These are phyloP conservation scores for Diutina ranongensis DNA, from an alignment of 1,139 yeast genomes.

Conservation along the genomic window DNA sequence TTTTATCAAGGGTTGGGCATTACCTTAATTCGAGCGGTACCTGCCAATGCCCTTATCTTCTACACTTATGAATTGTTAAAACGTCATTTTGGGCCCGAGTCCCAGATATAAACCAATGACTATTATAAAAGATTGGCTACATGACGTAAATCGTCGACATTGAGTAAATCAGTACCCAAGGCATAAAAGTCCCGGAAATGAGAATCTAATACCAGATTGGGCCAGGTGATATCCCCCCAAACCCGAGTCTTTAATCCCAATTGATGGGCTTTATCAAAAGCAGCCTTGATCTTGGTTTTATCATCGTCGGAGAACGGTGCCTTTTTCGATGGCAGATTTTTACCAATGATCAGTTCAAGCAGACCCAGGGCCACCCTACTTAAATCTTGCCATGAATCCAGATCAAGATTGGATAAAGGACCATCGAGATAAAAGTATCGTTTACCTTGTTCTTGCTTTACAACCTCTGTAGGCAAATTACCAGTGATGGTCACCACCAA, in stretches of 20 bases:
- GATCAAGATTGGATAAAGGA: conserved; percentile 20
- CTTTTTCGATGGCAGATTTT: conserved; percentile 10
- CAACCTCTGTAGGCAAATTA: conserved; percentile 23
- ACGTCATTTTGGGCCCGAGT: conserved; percentile 14
- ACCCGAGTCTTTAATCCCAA: conserved; percentile 27
- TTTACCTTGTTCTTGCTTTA: conserved; percentile 14
- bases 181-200: conserved; percentile 20
- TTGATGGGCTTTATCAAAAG: conserved; percentile 23
- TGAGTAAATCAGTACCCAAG: conserved; percentile 27
- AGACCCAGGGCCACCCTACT: conserved; percentile 29
- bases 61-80: conserved; percentile 65
- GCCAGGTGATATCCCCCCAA: conserved; percentile 37
- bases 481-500: conserved; percentile 31
- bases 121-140: conserved; percentile 15
- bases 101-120: background rate
- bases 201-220: conserved; percentile 17
- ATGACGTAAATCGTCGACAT: conserved; percentile 25
- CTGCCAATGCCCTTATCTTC: conserved; percentile 84
- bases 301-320: conserved; percentile 15
- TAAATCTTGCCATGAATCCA: conserved; percentile 16
- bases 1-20: conserved; percentile 81
- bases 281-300: conserved; percentile 12
- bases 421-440: conserved; percentile 30
- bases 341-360: conserved; percentile 20
- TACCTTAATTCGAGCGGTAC: conserved; percentile 71